A percentile compares a stretch with the other conserved stretches of the same genome.
Conservation (phyloP, 768 basidiomycete species). For the Mycena maculata region DNA sequence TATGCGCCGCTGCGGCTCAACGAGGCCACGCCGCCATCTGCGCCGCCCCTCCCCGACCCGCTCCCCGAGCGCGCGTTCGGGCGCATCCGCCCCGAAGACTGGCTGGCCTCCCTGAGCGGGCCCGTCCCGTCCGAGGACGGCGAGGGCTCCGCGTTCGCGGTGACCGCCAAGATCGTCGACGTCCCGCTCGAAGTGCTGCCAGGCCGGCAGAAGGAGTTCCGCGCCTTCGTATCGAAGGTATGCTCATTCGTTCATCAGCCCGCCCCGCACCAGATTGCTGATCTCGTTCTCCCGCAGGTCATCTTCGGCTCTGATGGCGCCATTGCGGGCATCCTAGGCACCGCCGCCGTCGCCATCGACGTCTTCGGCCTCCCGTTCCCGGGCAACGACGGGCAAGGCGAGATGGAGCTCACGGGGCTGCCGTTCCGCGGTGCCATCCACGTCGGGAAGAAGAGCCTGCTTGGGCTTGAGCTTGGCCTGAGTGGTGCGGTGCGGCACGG, state of each 20-base stretch:
- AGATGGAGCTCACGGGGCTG: slow-evolving; percentile 70
- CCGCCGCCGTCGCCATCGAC: slow-evolving; percentile 67
- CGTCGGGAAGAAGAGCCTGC: slow-evolving; percentile 66
- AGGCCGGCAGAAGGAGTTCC: slow-evolving; percentile 80
- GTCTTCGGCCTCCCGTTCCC: slow-evolving; percentile 71
- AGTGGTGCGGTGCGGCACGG: slow-evolving; percentile 4
- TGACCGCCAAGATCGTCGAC: slow-evolving; percentile 76
- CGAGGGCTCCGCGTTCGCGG: slow-evolving; percentile 65
- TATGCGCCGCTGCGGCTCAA: slow-evolving; percentile 12
- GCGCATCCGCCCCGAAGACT: slow-evolving; percentile 76
- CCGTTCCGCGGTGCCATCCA: slow-evolving; percentile 76
- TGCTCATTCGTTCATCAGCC: not conserved
- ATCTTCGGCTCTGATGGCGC: slow-evolving; percentile 75
- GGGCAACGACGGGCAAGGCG: slow-evolving; percentile 45
- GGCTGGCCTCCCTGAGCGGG: slow-evolving; percentile 63
- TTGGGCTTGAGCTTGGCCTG: too few species aligned
- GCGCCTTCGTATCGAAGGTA: slow-evolving; percentile 83
- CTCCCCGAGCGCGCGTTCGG: slow-evolving; percentile 81
- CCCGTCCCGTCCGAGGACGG: slow-evolving; percentile 55
- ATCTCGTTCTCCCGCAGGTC: slow-evolving; percentile 55
- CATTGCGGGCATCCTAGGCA: slow-evolving; percentile 73
- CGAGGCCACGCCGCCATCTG: slow-evolving; percentile 47
- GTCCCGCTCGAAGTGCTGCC: slow-evolving; percentile 84
- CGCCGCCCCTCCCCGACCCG: slow-evolving; percentile 70
- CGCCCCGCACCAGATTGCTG: too few species aligned